phyloP scores from a whole-genome alignment of 805 yeast genomes.

The Metschnikowia picachoensis region DNA sequence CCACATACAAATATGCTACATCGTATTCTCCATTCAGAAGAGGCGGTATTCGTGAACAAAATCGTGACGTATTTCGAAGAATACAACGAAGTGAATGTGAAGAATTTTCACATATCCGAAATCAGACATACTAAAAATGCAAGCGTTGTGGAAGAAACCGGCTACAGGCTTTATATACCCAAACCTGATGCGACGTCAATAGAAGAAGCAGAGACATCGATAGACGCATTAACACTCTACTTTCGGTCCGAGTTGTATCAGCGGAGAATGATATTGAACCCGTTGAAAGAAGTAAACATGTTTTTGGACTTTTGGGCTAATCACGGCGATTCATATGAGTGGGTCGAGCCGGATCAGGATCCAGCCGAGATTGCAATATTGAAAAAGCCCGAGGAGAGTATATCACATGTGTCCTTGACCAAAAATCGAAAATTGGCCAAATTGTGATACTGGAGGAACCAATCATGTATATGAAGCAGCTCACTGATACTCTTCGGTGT shows the following conservation, averaged over 20 bases:
- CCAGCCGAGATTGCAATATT: constrained; percentile 51
- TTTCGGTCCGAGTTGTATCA: constrained; percentile 10
- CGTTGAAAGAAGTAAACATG: constrained; percentile 31
- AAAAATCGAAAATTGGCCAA: no score
- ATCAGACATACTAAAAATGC: constrained; percentile 2
- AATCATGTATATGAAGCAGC: no score
- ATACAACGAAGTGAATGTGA: constrained; percentile 37
- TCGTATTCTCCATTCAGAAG: constrained; percentile 29
- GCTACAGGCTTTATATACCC: constrained; percentile 13
- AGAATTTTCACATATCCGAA: constrained; percentile 31
- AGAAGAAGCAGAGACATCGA: background rate
- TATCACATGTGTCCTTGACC: no score
- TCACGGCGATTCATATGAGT: constrained; percentile 75
- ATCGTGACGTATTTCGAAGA: constrained; percentile 41
- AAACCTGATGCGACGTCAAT: background rate
- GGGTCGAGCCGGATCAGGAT: constrained; percentile 90
- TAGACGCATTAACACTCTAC: constrained; percentile 5
- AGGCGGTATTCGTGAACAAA: constrained; percentile 28
- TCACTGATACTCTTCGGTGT: no score
- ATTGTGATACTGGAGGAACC: no score
- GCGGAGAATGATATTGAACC: constrained; percentile 18
- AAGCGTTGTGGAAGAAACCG: constrained; percentile 5
- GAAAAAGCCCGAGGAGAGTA: background rate
- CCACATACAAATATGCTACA: constrained; percentile 26
- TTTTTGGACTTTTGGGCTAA: constrained; percentile 37